These are phyloP conservation scores for Aspergillus phoenicis DNA, from an alignment of 2,329 filamentous ascomycete genomes.

Conservation along the genomic window DNA sequence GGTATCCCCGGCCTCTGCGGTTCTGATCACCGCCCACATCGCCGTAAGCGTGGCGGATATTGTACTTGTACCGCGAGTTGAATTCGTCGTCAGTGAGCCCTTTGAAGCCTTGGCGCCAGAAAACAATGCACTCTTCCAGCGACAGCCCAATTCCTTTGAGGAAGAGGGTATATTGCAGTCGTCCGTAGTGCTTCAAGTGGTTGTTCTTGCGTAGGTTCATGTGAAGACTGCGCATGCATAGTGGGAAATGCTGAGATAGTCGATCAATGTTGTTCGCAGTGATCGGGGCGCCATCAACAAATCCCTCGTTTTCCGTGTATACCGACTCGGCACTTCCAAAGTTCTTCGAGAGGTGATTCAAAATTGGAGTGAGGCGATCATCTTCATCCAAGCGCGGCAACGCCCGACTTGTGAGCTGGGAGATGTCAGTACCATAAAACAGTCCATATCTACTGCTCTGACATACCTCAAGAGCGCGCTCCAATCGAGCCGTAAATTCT, in stretches of 20 bases:
- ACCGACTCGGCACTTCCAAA: constrained; percentile 88
- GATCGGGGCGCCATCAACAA: constrained; percentile 71
- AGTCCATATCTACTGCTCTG: constrained; percentile 7
- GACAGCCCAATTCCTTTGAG: constrained; percentile 91
- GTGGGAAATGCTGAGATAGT: constrained; percentile 78
- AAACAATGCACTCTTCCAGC: constrained; percentile 86
- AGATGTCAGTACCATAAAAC: constrained; percentile 22
- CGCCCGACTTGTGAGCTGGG: constrained; percentile 80
- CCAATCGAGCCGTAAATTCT: constrained; percentile 79
- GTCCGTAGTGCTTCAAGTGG: constrained; percentile 90
- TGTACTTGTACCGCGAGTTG: constrained; percentile 97
- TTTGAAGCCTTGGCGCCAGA: constrained; percentile 87
- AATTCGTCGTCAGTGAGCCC: constrained; percentile 91
- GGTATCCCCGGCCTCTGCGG: constrained; percentile 81
- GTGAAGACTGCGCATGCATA: constrained; percentile 94
- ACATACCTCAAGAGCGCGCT: constrained; percentile 77
- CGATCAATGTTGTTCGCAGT: constrained; percentile 77
- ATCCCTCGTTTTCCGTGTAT: constrained; percentile 68
- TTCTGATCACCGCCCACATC: constrained; percentile 93
- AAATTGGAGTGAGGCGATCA: constrained; percentile 77
- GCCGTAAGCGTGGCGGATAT: constrained; percentile 91
- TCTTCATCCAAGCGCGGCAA: constrained; percentile 94
- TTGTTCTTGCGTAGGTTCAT: constrained; percentile 80
- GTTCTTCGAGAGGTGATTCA: constrained; percentile 86
- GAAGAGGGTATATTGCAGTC: constrained; percentile 94